Base-by-base conservation (phyloP, 2,329 filamentous ascomycete species). In the Aspergillus tubingensis region DNA sequence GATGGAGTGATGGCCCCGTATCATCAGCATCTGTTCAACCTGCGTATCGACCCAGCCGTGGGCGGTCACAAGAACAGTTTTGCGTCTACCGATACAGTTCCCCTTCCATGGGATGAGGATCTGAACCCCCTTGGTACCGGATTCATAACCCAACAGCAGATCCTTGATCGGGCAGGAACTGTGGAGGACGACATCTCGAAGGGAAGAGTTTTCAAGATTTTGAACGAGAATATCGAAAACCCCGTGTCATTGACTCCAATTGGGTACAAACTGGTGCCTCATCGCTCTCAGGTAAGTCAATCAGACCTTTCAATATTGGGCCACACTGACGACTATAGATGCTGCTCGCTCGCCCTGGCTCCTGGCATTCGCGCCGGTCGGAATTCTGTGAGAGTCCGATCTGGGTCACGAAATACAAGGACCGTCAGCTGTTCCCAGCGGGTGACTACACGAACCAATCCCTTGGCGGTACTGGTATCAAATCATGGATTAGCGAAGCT, bases 141-240 rank as follows among this genome's bases (percentile, higher is more conserved):
- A 1, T 86, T 85, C 70, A 79, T 72, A 0, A 79, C 82, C 0
- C 60, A 63, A 2, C 74, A 76, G 25, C 77, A 76, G 2, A 74
- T 78, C 8, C 67, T 85, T 51, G 70, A 75, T 0, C 69, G 73
- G 13, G 79, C 82, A 53, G 72, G 74, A 4, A 77, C 80, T 54
- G 73, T 83, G 6, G 78, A 85, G 66, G 62, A 70, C 0, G 70
- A 75, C 56, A 68, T 75, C 19, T 63, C 60, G 10, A 68, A 59
- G 19, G 67, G 81, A 67, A 79, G 84, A 30, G 76, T 75, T 3
- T 86, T 85, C 79, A 86, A 85, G 67, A 84, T 87, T 54, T 76
- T 85, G 68, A 86, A 86, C 65, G 77, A 82, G 10, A 66, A 73
- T 2, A 68, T 79, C 5, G 71, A 68, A 17, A 87, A 87, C 69